Evolutionary conservation across 1,284 basidiomycete species (phyloP).

Genomic region (Cryptococcus hybrid): DNA sequence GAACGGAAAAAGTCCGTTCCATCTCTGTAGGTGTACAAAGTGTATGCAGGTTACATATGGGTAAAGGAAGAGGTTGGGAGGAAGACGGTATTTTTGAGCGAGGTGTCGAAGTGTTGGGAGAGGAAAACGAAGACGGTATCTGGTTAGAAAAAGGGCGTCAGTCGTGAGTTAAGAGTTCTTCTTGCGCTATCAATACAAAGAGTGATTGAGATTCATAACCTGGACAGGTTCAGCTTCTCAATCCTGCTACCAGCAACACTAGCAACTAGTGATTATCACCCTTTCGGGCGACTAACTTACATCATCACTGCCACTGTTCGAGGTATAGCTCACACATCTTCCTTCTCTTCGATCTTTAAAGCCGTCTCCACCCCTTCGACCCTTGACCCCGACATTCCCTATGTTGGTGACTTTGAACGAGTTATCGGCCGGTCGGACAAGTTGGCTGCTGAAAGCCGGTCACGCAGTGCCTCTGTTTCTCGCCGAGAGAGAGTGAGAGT

Average conservation of each 20-base stretch:
- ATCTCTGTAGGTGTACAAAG: slow-evolving; percentile 45
- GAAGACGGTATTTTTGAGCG: slow-evolving; percentile 47
- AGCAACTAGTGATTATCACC: slow-evolving; percentile 33
- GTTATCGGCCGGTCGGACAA: slow-evolving; percentile 39
- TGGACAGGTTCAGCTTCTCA: slow-evolving; percentile 32
- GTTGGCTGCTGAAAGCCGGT: slow-evolving; percentile 12
- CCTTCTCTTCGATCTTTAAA: slow-evolving; percentile 14
- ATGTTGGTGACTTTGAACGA: slow-evolving; percentile 30
- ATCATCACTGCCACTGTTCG: slow-evolving; percentile 32
- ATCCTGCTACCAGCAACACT: slow-evolving; percentile 40
- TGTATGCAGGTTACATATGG: slow-evolving; percentile 37
- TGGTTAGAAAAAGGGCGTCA: slow-evolving; percentile 45
- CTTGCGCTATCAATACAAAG: background rate
- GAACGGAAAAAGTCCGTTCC: slow-evolving; percentile 35
- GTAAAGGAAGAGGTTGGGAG: slow-evolving; percentile 36
- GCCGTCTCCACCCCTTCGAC: background rate
- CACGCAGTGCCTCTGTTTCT: background rate
- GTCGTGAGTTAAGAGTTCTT: slow-evolving; percentile 17
- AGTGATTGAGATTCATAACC: background rate
- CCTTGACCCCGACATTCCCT: slow-evolving; percentile 18
- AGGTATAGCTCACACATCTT: slow-evolving; percentile 10
- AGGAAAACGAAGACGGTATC: slow-evolving; percentile 35
- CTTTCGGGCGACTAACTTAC: slow-evolving; percentile 31
- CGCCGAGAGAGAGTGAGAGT: background rate
- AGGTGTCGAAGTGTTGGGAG: slow-evolving; percentile 36